Evolutionary conservation across 768 basidiomycete genomes (phyloP).

Genomic region (Russula olivacea): DNA sequence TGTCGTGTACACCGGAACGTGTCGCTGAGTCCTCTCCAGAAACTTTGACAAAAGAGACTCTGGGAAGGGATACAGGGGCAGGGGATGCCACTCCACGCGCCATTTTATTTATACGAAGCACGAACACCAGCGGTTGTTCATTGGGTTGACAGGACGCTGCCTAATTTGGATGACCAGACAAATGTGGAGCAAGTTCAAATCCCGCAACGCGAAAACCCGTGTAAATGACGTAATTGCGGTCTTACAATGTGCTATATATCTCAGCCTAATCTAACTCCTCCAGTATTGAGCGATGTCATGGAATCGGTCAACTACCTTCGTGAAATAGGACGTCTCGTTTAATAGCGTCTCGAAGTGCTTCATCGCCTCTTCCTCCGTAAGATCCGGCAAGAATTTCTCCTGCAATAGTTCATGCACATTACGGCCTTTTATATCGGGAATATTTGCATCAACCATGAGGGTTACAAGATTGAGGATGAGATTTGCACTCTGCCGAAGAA

Average conservation of each 20-base stretch:
- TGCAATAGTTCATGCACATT: conserved; percentile 87
- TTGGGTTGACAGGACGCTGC: neutral
- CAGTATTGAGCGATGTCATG: conserved; percentile 89
- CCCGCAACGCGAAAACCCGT: neutral
- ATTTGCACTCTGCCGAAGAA: conserved; percentile 94
- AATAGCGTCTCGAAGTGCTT: conserved; percentile 91
- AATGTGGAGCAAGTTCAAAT: neutral
- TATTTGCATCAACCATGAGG: conserved; percentile 96
- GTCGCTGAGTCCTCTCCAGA: conserved; percentile 33
- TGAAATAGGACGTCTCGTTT: conserved; percentile 92
- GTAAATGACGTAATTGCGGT: neutral
- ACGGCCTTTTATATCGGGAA: conserved; percentile 92
- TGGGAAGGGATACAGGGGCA: conserved; percentile 30
- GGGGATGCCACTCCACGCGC: conserved; percentile 31
- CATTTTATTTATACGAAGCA: neutral
- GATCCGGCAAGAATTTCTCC: conserved; percentile 91
- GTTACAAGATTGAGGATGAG: conserved; percentile 94
- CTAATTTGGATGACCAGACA: neutral
- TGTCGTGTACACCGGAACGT: conserved; percentile 58
- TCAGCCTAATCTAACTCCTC: conserved; percentile 64
- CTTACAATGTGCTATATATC: no score
- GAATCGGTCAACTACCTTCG: conserved; percentile 88
- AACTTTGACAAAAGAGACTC: conserved; percentile 13
- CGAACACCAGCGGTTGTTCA: neutral
- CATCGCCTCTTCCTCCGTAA: conserved; percentile 95